Evolutionary conservation across 768 basidiomycete genomes (phyloP).

Genomic region (Leccinum subgranulosum): DNA sequence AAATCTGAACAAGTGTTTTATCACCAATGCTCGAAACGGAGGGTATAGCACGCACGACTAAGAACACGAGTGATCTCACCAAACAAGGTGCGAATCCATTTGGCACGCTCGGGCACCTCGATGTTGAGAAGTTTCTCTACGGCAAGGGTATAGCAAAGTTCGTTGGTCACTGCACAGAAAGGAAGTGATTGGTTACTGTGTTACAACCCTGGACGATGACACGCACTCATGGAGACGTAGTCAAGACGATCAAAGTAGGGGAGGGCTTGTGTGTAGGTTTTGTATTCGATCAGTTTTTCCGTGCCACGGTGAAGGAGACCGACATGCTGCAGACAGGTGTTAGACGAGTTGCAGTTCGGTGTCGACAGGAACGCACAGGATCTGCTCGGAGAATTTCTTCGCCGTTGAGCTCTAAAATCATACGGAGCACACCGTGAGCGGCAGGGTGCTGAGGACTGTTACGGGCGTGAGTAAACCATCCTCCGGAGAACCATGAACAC

Average conservation of each 20-base stretch:
- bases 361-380: constrained; percentile 47
- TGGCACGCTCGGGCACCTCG: constrained; percentile 92
- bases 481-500: constrained; percentile 13
- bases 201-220: not conserved
- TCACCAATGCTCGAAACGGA: not conserved
- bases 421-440: constrained; percentile 95
- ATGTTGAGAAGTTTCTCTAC: constrained; percentile 98
- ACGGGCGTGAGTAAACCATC: not conserved
- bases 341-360: constrained; percentile 1
- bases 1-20: constrained; percentile 52
- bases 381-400: constrained; percentile 90
- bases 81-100: constrained; percentile 97
- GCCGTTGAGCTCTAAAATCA: constrained; percentile 97
- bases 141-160: constrained; percentile 93
- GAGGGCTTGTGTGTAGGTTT: constrained; percentile 94
- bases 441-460: constrained; percentile 88
- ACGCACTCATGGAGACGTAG: constrained; percentile 98
- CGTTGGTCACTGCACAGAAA: constrained; percentile 85
- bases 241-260: constrained; percentile 99
- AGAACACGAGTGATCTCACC: constrained; percentile 95
- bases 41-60: constrained; percentile 61
- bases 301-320: constrained; percentile 96
- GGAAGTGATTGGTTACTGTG: not conserved
- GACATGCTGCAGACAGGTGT: constrained; percentile 61
- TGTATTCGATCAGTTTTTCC: constrained; percentile 98